Evolutionary conservation across 2,329 filamentous ascomycete genomes (phyloP), one percentile per base, ranked within the genome.

Genomic region (Ascochyta koolunga): DNA sequence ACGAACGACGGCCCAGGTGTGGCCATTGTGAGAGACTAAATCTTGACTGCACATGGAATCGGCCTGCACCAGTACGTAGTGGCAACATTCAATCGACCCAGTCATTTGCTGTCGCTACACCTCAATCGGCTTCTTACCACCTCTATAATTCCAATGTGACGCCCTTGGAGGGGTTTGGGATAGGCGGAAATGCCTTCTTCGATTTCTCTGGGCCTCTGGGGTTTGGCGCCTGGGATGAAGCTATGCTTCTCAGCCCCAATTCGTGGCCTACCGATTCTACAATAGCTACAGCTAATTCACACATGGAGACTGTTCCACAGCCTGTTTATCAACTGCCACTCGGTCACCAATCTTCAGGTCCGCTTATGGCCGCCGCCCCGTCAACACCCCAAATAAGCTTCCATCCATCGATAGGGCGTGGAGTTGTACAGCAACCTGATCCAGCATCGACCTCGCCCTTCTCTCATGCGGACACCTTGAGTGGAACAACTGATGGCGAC

Each of bases 1-100:
- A 83, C 60, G 81, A 84, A 69, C 76, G 78, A 57, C 77, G 79
- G 52, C 82, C 82, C 6, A 67, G 78, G 16, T 84, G 82, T 64
- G 78, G 74, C 44, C 82, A 83, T 62, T 84, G 82, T 69, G 79
- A 79, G 64, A 76, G 81, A 35, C 75, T 83, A 42, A 80, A 80
- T 53, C 72, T 84, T 21, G 77, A 83, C 40, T 85, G 82, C 66
- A 76, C 76, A 43, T 84, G 82, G 82, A 75, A 76, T 56, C 64
- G 71, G 16, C 60, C 62, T 11, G 52, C 41, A 21, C 38, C 56
- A 24, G 37, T 50, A n/a, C 56, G 62, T 35, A 64, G 56, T 37
- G 60, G 36, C 41, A 65, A 44, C 41, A 52, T 42, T n/a, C 57
- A 56, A 35, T 61, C 62, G 40, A 58, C 59, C 2, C 64, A 63